Conservation (phyloP, 2,329 filamentous ascomycete genomes). For the Pseudocercospora fijiensis region DNA sequence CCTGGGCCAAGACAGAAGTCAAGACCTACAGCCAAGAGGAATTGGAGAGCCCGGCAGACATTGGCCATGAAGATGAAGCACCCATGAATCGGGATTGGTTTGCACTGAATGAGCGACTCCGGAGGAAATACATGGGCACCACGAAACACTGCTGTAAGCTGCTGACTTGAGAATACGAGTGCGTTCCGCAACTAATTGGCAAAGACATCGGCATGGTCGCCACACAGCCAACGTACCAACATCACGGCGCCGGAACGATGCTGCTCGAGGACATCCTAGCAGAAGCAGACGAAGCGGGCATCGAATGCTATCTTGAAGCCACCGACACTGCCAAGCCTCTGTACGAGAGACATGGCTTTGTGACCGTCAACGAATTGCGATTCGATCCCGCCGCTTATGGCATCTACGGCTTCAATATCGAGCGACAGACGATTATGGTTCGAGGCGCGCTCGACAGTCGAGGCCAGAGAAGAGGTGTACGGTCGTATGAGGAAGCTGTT, state of each 20-base stretch:
- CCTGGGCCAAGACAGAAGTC: constrained; percentile 36
- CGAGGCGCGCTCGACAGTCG: constrained; percentile 27
- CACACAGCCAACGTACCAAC: constrained; percentile 45
- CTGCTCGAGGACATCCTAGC: constrained; percentile 43
- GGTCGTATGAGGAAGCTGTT: constrained; percentile 24
- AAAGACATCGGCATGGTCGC: constrained; percentile 39
- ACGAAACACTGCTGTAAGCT: constrained; percentile 35
- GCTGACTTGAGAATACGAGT: constrained; percentile 1
- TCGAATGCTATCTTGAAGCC: constrained; percentile 46
- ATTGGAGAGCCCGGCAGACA: constrained; percentile 32
- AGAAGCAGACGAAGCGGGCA: constrained; percentile 43
- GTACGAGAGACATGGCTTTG: constrained; percentile 39
- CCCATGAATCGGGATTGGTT: constrained; percentile 40
- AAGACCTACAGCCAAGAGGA: constrained; percentile 33
- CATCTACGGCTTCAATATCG: constrained; percentile 28
- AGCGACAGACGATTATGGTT: constrained; percentile 39
- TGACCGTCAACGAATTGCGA: constrained; percentile 32
- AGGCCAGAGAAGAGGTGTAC: constrained; percentile 23
- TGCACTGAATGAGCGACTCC: constrained; percentile 35
- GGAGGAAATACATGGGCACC: constrained; percentile 33
- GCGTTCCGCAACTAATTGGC: not conserved
- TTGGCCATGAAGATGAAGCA: constrained; percentile 34
- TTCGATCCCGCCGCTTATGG: constrained; percentile 37
- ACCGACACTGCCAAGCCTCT: constrained; percentile 37
- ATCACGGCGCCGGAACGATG: constrained; percentile 45